These are phyloP conservation scores for Fusarium scirpi DNA, from an alignment of 2,329 filamentous ascomycete species.

Conservation along the genomic window DNA sequence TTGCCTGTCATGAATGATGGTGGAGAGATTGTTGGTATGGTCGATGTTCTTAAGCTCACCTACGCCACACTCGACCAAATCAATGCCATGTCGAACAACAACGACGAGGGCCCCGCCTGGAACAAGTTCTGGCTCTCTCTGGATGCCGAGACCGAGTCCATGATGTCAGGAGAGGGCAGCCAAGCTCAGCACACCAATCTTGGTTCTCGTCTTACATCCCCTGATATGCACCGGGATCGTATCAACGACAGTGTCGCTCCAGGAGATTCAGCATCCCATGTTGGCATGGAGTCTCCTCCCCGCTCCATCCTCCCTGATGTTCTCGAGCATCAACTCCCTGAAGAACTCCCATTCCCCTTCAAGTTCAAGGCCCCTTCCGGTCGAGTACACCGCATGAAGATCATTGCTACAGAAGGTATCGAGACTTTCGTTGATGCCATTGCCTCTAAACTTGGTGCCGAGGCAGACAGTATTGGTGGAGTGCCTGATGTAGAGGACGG, in stretches of 20 bases:
- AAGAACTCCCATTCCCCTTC: conserved; percentile 90
- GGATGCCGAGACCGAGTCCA: conserved; percentile 93
- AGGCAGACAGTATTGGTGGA: conserved; percentile 87
- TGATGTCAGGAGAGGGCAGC: conserved; percentile 91
- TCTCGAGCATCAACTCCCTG: conserved; percentile 64
- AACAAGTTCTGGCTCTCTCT: conserved; percentile 99
- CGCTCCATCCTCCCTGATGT: conserved; percentile 69
- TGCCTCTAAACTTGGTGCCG: conserved; percentile 83
- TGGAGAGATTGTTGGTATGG: conserved; percentile 99
- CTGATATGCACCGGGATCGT: conserved; percentile 78
- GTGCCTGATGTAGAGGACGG: conserved; percentile 82
- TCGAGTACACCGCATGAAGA: conserved; percentile 91
- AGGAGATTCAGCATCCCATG: conserved; percentile 93
- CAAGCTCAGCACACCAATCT: conserved; percentile 75
- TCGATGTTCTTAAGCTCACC: conserved; percentile 97
- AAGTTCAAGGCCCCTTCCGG: conserved; percentile 99
- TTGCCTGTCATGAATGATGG: conserved; percentile 97
- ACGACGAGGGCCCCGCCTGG: conserved; percentile 96
- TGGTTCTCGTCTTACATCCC: conserved; percentile 81
- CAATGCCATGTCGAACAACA: conserved; percentile 86
- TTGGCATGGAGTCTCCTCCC: conserved; percentile 82
- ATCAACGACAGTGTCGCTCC: conserved; percentile 87
- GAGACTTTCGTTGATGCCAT: conserved; percentile 82
- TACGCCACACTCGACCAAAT: conserved; percentile 98
- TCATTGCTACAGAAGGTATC: conserved; percentile 83